Conservation (phyloP, 129 eudicot genomes). For the Helianthus annuus region DNA sequence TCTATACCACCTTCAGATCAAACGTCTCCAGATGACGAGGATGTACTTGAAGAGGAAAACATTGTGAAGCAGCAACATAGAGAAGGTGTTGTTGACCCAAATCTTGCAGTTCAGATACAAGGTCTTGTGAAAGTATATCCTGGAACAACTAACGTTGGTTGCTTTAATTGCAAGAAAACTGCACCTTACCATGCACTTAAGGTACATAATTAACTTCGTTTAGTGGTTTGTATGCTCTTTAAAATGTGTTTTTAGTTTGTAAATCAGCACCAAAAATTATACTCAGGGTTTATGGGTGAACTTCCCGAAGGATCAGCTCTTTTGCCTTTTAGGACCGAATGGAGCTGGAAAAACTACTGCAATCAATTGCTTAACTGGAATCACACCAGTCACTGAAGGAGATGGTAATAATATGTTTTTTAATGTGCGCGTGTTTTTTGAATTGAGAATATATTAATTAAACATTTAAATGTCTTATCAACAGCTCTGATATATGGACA, state of each 20-base stretch:
- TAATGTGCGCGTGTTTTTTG: not conserved
- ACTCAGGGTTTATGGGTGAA: conserved; percentile 90
- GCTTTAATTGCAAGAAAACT: conserved; percentile 69
- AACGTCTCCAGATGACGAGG: conserved; percentile 71
- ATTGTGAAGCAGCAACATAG: conserved; percentile 63
- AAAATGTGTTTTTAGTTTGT: conserved; percentile 8
- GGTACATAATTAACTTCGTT: conserved; percentile 37
- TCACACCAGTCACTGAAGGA: conserved; percentile 86
- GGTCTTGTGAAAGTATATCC: conserved; percentile 82
- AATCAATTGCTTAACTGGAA: conserved; percentile 92
- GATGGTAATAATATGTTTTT: conserved; percentile 61
- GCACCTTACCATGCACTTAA: conserved; percentile 85
- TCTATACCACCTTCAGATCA: conserved; percentile 54
- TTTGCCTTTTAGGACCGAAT: conserved; percentile 95
- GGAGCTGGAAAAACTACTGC: conserved; percentile 99
- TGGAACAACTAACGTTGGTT: conserved; percentile 62
- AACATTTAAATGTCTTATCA: conserved; percentile 13
- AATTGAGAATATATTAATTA: not conserved
- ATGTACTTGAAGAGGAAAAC: conserved; percentile 87
- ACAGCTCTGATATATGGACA: conserved; percentile 81
- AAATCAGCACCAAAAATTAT: conserved; percentile 17
- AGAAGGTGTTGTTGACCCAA: conserved; percentile 56
- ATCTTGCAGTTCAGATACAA: conserved; percentile 81
- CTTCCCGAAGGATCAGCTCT: conserved; percentile 82
- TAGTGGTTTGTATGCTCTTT: not conserved